A percentile compares a stretch with the other conserved stretches of the same genome.
phyloP scores from a whole-genome alignment of 2,329 filamentous ascomycete genomes.

The Alternaria longipes region DNA sequence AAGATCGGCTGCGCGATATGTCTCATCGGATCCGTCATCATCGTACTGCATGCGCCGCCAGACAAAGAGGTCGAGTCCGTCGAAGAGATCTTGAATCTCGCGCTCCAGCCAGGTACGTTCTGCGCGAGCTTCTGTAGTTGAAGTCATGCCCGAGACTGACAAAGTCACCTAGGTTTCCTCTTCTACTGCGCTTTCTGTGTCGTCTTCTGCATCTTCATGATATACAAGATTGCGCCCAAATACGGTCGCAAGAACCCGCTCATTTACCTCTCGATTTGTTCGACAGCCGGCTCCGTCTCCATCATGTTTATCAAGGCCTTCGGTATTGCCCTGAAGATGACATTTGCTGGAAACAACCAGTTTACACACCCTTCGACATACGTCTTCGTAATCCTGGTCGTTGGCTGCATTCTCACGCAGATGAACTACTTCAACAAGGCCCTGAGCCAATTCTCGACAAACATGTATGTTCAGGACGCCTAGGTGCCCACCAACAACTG shows the following conservation, averaged over 20 bases:
- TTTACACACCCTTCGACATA: constrained; percentile 96
- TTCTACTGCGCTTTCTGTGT: constrained; percentile 83
- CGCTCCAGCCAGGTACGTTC: constrained; percentile 81
- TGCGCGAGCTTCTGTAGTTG: constrained; percentile 26
- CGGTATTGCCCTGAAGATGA: constrained; percentile 95
- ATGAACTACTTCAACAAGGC: constrained; percentile 99
- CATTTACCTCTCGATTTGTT: constrained; percentile 97
- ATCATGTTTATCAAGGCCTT: constrained; percentile 99
- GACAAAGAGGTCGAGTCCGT: constrained; percentile 92
- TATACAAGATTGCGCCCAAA: constrained; percentile 88
- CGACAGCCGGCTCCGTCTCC: constrained; percentile 93
- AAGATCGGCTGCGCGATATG: constrained; percentile 97
- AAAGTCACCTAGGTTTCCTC: constrained; percentile 74
- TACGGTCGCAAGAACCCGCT: constrained; percentile 96
- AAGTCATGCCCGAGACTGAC: constrained; percentile 22
- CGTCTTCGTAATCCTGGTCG: constrained; percentile 92
- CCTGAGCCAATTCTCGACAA: constrained; percentile 93
- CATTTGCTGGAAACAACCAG: constrained; percentile 91
- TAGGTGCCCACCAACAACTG: background rate
- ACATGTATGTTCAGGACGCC: constrained; percentile 73
- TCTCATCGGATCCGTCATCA: constrained; percentile 94
- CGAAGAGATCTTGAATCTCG: constrained; percentile 89
- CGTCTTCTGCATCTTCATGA: constrained; percentile 90
- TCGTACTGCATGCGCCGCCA: constrained; percentile 94
- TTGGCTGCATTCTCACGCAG: constrained; percentile 94